A percentile compares a stretch with the other conserved stretches of the same genome.
phyloP scores from a whole-genome alignment of 2,329 filamentous ascomycete genomes.

The Samsoniella hepiali region DNA sequence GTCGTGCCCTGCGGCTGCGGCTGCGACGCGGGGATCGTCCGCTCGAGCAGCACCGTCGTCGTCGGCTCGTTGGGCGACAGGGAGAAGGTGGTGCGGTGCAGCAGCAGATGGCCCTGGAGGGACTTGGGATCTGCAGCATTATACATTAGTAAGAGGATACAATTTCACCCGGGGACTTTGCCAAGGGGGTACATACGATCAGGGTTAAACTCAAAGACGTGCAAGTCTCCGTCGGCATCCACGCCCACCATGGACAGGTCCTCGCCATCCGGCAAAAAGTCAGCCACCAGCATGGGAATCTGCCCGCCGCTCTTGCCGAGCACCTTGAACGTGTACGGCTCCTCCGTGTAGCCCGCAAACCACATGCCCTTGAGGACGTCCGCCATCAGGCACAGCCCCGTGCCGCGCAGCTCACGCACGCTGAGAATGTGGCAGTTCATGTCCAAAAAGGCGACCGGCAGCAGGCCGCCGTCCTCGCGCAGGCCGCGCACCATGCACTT shows the following conservation, averaged over 20 bases:
- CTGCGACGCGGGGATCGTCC: conserved; percentile 48
- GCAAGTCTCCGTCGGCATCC: conserved; percentile 81
- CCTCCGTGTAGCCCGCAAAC: conserved; percentile 95
- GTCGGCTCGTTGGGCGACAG: conserved; percentile 75
- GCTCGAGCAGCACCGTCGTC: conserved; percentile 71
- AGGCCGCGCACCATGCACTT: conserved; percentile 96
- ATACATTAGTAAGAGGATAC: conserved; percentile 6
- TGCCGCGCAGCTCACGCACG: conserved; percentile 78
- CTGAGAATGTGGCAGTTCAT: conserved; percentile 91
- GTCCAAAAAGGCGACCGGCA: conserved; percentile 96
- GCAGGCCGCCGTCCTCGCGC: conserved; percentile 87
- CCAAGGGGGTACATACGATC: conserved; percentile 62
- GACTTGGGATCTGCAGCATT: conserved; percentile 75
- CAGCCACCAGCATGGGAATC: conserved; percentile 75
- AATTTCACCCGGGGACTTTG: conserved; percentile 25
- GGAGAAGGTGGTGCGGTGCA: conserved; percentile 86
- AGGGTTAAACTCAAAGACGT: conserved; percentile 90
- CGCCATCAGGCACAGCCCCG: conserved; percentile 81
- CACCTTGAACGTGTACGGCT: conserved; percentile 91
- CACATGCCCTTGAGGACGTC: conserved; percentile 92
- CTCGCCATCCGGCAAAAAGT: conserved; percentile 83
- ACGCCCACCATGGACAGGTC: conserved; percentile 79
- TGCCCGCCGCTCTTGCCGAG: conserved; percentile 82
- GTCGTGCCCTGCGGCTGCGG: conserved; percentile 28
- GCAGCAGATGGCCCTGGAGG: conserved; percentile 79